Evolutionary conservation across 495 filamentous ascomycete species (phyloP), one percentile per base, ranked within the genome.

Genomic region (Penicillium malachiteum): DNA sequence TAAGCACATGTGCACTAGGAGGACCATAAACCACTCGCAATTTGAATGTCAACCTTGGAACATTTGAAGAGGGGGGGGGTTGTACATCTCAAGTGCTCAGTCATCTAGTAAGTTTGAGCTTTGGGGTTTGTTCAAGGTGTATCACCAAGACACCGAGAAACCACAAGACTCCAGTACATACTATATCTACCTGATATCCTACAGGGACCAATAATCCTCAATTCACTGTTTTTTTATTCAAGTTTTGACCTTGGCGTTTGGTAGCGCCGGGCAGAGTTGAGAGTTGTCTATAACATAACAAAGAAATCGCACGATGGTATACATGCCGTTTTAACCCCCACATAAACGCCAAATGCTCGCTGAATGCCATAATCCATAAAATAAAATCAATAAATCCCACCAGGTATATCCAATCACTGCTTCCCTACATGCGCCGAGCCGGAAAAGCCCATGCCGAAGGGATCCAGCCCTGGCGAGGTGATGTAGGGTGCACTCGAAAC

Each of bases 401-500:
- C 38, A 51, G 55, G 51, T 50, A 63, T 62, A 58, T 62, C 67
- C 55, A 60, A 58, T 38, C 51, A 34, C 62, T 66, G 63, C 71
- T 60, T 51, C 63, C 69, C 58, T 60, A 61, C 49, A 69, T 67
- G 60, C 65, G 62, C 66, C 62, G 50, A 68, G 62, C 59, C 60
- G 59, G 60, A 65, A 62, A 56, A 50, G 54, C 62, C 43, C 56
- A 58, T 52, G 58, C 67, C 56, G 64, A 59, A 67, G 63, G 69
- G 70, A 68, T 73, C 71, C 72, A 75, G 71, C 72, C 72, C 72
- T 69, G 58, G 57, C 58, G 56, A 63, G 63, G 59, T 59, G 53
- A 62, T 55, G 52, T 51, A 60, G 54, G 63, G 53, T 49, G 31
- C 34, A 53, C 30, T 26, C 37, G 14, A 47, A 50, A 54, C 48